Evolutionary conservation across 2,329 filamentous ascomycete genomes (phyloP), one percentile per base, ranked within the genome.

Genomic region (Colletotrichum tropicicola): DNA sequence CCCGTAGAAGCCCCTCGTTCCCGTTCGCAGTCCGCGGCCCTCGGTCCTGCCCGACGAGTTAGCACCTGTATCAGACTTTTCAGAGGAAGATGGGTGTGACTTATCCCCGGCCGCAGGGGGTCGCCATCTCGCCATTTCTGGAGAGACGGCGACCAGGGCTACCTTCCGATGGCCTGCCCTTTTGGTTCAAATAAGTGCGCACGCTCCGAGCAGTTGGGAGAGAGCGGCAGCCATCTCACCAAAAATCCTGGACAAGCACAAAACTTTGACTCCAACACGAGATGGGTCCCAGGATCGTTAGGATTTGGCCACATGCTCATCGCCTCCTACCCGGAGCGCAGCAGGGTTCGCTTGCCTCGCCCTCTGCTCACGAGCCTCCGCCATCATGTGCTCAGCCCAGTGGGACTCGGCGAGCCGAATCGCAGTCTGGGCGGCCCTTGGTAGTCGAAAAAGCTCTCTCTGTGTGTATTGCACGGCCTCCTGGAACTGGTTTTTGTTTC

Each of bases 401-500:
- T 70, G 37, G 68, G 74, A 69, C 67, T 72, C 77, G 75, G 73
- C 72, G 69, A 71, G 39, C 65, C 66, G 58, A 52, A 68, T 62
- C 56, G 66, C 55, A 58, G 51, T 60, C 28, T 58, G 69, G 52
- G 28, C 21, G 49, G 41, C 53, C 67, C 43, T 63, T n/a, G 63
- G 72, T 60, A 72, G 70, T 71, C 64, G 67, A 19, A 13, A 68
- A 72, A 78, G 71, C 80, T 88, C 87, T 91, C 89, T 94, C 92
- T 85, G 90, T 93, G 74, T 90, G 92, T 87, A 76, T 83, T 86
- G 91, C 93, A 92, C 87, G 90, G 88, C 90, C 92, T 89, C 92
- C 91, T 78, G 84, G 90, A 93, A 97, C 91, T 89, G 82, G 92
- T 96, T 94, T 98, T 97, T 97, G 91, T 83, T 91, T 94, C 91